Conservation (phyloP, 2,329 filamentous ascomycete species). For the Tolypocladium ovalisporum region DNA sequence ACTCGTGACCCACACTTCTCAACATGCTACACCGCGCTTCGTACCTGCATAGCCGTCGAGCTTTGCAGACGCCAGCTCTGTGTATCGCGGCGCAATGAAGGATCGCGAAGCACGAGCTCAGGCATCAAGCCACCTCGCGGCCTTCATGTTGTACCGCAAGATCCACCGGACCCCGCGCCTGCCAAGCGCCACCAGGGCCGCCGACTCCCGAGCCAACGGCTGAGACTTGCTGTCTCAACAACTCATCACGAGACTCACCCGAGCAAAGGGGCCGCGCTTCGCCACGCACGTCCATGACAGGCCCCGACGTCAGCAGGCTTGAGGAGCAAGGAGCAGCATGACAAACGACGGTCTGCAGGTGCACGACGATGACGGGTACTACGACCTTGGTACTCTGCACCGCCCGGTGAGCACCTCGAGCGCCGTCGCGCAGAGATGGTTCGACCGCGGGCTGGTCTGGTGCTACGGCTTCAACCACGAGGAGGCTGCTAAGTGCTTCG, state of each 20-base stretch:
- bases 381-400: slow-evolving; percentile 50
- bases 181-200: neutral
- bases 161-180: neutral
- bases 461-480: slow-evolving; percentile 68
- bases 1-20: too few relatives aligned
- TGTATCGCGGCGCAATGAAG: neutral
- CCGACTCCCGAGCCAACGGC: neutral
- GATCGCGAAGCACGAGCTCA: neutral
- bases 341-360: neutral
- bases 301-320: neutral
- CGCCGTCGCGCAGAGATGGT: slow-evolving; percentile 51
- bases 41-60: too few relatives aligned
- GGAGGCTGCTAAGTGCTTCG: slow-evolving; percentile 55
- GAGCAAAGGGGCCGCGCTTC: neutral
- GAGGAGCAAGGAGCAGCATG: neutral
- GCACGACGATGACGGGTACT: slow-evolving; percentile 23
- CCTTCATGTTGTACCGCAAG: neutral
- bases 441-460: slow-evolving; percentile 63
- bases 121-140: neutral
- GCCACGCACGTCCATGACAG: neutral
- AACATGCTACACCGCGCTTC: too few relatives aligned
- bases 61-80: too few relatives aligned
- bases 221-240: neutral
- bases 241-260: neutral
- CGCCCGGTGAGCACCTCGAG: slow-evolving; percentile 43